phyloP scores from a whole-genome alignment of 2,329 filamentous ascomycete species.

The Penicillium aurantiogriseum region DNA sequence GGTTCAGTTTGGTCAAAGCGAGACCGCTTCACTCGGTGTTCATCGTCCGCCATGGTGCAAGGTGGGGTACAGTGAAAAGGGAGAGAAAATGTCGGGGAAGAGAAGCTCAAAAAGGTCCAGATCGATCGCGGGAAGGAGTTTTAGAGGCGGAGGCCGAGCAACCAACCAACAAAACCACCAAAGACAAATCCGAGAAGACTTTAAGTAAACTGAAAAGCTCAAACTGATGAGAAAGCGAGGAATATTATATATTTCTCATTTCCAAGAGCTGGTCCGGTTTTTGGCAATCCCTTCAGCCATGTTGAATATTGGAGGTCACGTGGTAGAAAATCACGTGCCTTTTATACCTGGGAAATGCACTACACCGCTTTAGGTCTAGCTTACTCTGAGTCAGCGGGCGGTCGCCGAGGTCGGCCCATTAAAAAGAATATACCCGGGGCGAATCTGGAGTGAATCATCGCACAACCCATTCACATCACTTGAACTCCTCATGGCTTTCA shows the following conservation, averaged over 20 bases:
- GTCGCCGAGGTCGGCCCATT: slow-evolving; percentile 37
- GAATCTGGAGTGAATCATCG: slow-evolving; percentile 28
- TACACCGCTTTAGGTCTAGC: slow-evolving; percentile 5
- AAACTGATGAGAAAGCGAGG: background rate
- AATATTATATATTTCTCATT: background rate
- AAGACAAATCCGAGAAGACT: background rate
- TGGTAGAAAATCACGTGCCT: slow-evolving; percentile 9
- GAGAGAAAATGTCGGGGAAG: slow-evolving; percentile 4
- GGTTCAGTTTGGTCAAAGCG: slow-evolving; percentile 92
- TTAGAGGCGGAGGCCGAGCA: slow-evolving; percentile 22
- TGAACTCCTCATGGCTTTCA: slow-evolving; percentile 39
- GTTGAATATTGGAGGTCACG: background rate
- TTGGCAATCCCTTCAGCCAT: background rate
- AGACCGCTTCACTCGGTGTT: slow-evolving; percentile 76
- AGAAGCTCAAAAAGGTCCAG: slow-evolving; percentile 11
- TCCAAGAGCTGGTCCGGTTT: background rate
- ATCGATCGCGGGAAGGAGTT: slow-evolving; percentile 19
- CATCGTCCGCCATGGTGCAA: slow-evolving; percentile 69
- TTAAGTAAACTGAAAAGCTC: background rate
- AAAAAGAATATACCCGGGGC: slow-evolving; percentile 27
- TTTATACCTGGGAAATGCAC: background rate
- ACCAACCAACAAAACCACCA: background rate
- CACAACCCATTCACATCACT: slow-evolving; percentile 18
- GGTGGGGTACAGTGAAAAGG: background rate
- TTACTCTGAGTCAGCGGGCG: slow-evolving; percentile 30